Evolutionary conservation across 192 early-diverging fungal species (phyloP).

Genomic region (Lobosporangium transversale): DNA sequence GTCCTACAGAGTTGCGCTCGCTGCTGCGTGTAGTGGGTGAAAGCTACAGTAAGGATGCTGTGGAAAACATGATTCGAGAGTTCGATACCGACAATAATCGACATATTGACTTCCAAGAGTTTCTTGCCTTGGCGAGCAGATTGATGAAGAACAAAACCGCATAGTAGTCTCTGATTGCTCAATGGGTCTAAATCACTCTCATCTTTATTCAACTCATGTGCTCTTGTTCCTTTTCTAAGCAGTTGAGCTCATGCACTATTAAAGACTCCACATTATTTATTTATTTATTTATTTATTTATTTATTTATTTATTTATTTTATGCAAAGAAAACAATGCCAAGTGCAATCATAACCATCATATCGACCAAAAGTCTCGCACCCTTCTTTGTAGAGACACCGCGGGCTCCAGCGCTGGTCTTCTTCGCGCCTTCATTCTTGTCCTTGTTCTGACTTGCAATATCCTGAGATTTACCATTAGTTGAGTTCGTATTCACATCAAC

Average conservation of each 20-base stretch:
- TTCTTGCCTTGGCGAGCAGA: constrained; percentile 14
- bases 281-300: background rate
- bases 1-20: constrained; percentile 19
- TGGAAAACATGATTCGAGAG: constrained; percentile 9
- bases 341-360: constrained; percentile 22
- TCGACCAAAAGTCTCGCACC: constrained; percentile 9
- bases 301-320: background rate
- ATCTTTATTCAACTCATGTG: background rate
- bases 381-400: background rate
- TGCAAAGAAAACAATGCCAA: constrained; percentile 26
- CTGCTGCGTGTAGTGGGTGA: constrained; percentile 29
- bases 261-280: background rate
- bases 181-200: background rate
- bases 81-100: constrained; percentile 43
- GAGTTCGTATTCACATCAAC: too few relatives aligned
- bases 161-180: background rate
- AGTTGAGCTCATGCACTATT: background rate
- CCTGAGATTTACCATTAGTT: too few relatives aligned
- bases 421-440: background rate
- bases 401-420: background rate
- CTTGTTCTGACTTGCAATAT: background rate
- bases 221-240: background rate
- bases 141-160: constrained; percentile 22
- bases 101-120: constrained; percentile 43
- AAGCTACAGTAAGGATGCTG: constrained; percentile 5